A percentile compares a stretch with the other conserved stretches of the same genome.
phyloP scores from a whole-genome alignment of 495 filamentous ascomycete species.

The Aspergillus affinis region DNA sequence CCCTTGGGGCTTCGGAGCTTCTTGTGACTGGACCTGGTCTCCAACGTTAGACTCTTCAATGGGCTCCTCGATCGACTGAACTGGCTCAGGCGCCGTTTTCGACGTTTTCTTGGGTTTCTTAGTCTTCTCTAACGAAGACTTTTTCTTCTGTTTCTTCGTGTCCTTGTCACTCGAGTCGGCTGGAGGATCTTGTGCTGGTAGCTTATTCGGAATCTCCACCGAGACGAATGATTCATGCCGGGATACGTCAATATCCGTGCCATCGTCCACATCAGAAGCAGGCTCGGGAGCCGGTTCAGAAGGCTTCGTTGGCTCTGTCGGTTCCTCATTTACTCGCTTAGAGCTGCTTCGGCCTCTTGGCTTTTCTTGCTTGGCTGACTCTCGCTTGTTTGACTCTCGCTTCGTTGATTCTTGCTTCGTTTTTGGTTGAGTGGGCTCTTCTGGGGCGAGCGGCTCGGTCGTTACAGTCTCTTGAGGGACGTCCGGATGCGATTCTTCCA shows the following conservation, averaged over 20 bases:
- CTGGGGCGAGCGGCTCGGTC: neutral
- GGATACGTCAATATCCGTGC: conserved; percentile 34
- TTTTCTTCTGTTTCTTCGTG: conserved; percentile 36
- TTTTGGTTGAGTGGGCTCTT: neutral
- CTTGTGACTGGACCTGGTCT: conserved; percentile 12
- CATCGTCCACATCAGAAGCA: neutral
- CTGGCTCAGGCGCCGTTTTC: conserved; percentile 15
- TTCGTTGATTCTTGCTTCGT: neutral
- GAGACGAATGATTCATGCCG: conserved; percentile 41
- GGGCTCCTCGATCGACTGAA: conserved; percentile 12
- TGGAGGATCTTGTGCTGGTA: conserved; percentile 37
- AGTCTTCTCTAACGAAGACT: conserved; percentile 48
- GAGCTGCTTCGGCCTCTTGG: neutral
- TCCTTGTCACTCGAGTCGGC: conserved; percentile 29
- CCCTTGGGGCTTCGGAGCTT: neutral
- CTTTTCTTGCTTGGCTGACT: neutral
- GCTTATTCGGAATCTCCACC: conserved; percentile 36
- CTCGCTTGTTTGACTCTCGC: too few species aligned
- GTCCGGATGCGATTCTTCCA: conserved; percentile 18
- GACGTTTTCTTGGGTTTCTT: conserved; percentile 28
- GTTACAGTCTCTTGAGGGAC: neutral
- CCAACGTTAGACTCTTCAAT: conserved; percentile 9
- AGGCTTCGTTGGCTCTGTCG: neutral
- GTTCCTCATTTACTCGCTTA: neutral
- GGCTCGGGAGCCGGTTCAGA: neutral